A percentile compares a stretch with the other conserved stretches of the same genome.
phyloP scores from a whole-genome alignment of 2,329 filamentous ascomycete genomes.

The Cyanodermella asteris region DNA sequence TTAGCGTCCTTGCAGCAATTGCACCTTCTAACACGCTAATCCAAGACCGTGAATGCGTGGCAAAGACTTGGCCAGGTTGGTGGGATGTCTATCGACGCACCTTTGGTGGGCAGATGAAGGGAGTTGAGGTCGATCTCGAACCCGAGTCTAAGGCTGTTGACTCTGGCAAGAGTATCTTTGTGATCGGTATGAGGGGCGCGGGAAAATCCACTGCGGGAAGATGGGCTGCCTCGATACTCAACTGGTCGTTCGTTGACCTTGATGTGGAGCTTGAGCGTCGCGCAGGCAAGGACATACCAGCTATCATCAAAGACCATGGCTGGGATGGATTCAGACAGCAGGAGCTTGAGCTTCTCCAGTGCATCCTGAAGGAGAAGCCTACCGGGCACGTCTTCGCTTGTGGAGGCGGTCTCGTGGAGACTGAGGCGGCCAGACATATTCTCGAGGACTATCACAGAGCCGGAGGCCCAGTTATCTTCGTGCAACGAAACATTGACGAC shows the following conservation, averaged over 20 bases:
- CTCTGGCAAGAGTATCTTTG: constrained; percentile 51
- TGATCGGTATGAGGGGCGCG: constrained; percentile 92
- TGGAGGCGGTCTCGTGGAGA: constrained; percentile 83
- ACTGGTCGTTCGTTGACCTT: constrained; percentile 62
- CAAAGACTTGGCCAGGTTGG: constrained; percentile 98
- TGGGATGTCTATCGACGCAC: constrained; percentile 71
- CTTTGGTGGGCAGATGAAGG: constrained; percentile 58
- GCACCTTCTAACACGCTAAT: constrained; percentile 53
- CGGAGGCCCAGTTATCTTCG: constrained; percentile 66
- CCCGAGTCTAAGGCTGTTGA: constrained; percentile 16
- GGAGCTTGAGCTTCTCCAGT: constrained; percentile 53
- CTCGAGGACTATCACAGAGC: constrained; percentile 49
- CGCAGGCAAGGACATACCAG: constrained; percentile 55
- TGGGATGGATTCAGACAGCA: constrained; percentile 77
- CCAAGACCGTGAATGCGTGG: constrained; percentile 75
- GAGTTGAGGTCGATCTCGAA: constrained; percentile 44
- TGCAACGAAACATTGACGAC: constrained; percentile 70
- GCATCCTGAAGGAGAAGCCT: constrained; percentile 52
- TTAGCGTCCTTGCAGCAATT: constrained; percentile 64
- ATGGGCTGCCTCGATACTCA: constrained; percentile 59
- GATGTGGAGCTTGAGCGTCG: constrained; percentile 67
- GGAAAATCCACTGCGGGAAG: constrained; percentile 86
- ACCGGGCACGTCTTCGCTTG: constrained; percentile 73
- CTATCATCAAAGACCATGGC: constrained; percentile 56
- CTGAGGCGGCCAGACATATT: constrained; percentile 52